Base-by-base conservation (phyloP, 176 grass and related monocot genomes). In the sorghum (Sorghum bicolor) region DNA sequence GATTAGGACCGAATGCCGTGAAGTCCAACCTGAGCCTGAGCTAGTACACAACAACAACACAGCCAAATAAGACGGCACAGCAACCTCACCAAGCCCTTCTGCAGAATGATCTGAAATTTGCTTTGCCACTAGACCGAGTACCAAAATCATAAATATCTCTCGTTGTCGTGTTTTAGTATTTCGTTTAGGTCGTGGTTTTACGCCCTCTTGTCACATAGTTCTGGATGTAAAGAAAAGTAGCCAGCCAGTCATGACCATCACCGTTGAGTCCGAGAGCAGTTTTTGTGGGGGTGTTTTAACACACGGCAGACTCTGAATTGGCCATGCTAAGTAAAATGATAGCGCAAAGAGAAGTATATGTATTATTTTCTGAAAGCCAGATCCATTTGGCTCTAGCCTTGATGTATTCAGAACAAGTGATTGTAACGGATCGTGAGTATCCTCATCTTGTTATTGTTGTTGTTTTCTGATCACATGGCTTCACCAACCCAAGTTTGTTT, bases 161-260 rank as follows among this genome's bases (percentile, higher is more conserved):
- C 44, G 8, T 72, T 78, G 60, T 67, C n/a, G 43, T 82, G 83
- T 73, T 82, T 41, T 86, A 86, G 79, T 28, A 12, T 67, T 86
- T 31, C 61, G 37, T 26, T 77, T 90, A 79, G 67, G 61, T 74
- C 22, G 29, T 69, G 30, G 45, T 80, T 89, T 47, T 60, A 83
- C 73, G 68, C 39, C 71, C 61, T 79, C 34, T 41, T 90, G 47
- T 82, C 20, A 76, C 79, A 79, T 90, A 86, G 67, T 79, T 83
- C 74, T 87, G 67, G 48, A 83, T 90, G 88, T 90, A 86, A 90
- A 83, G 88, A 67, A 82, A 86, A 69, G 88, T 86, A 90, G 84
- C 48, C 64, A 75, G 70, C 38, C 64, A 80, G 71, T 32, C 80
- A 90, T 74, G 80, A 79, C 84, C 84, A 61, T 63, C 72, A 76